Percentiles rank a stretch among this genome's conserved stretches.
These are phyloP conservation scores for Pseudogymnoascus sp. DNA, from an alignment of 2,329 filamentous ascomycete genomes.

Conservation along the genomic window DNA sequence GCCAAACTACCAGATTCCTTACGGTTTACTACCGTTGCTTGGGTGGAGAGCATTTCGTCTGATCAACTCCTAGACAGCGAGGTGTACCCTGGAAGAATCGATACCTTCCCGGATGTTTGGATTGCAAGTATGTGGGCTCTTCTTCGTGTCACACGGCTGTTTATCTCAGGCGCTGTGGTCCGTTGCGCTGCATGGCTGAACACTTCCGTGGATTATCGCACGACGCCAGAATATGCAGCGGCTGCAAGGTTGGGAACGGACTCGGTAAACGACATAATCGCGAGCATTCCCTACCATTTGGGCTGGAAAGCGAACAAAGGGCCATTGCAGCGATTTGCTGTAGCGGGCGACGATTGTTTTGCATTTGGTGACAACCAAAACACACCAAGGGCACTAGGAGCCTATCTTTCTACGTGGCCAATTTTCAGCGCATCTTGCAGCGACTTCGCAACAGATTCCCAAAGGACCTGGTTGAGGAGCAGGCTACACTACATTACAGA, in stretches of 20 bases:
- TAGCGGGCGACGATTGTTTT: conserved; percentile 33
- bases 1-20: conserved; percentile 41
- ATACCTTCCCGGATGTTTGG: conserved; percentile 51
- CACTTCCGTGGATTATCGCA: conserved; percentile 52
- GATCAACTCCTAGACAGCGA: conserved; percentile 45
- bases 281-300: conserved; percentile 52
- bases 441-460: conserved; percentile 51
- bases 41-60: conserved; percentile 45
- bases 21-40: conserved; percentile 44
- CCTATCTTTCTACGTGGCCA: conserved; percentile 52
- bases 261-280: conserved; percentile 49
- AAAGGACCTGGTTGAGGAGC: conserved; percentile 47
- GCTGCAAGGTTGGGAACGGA: conserved; percentile 43
- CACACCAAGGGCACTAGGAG: conserved; percentile 44
- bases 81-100: conserved; percentile 51
- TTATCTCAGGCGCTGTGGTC: conserved; percentile 46
- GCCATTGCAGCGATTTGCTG: conserved; percentile 29
- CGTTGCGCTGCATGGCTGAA: conserved; percentile 54
- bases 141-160: conserved; percentile 43
- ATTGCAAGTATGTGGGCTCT: conserved; percentile 51
- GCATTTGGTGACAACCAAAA: conserved; percentile 41
- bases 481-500: conserved; percentile 46
- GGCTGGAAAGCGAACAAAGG: conserved; percentile 47
- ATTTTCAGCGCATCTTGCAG: conserved; percentile 44
- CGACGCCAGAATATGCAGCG: conserved; percentile 51